These are phyloP conservation scores for Ophiostoma perfectum DNA, from an alignment of 2,329 filamentous ascomycete species.

Conservation along the genomic window DNA sequence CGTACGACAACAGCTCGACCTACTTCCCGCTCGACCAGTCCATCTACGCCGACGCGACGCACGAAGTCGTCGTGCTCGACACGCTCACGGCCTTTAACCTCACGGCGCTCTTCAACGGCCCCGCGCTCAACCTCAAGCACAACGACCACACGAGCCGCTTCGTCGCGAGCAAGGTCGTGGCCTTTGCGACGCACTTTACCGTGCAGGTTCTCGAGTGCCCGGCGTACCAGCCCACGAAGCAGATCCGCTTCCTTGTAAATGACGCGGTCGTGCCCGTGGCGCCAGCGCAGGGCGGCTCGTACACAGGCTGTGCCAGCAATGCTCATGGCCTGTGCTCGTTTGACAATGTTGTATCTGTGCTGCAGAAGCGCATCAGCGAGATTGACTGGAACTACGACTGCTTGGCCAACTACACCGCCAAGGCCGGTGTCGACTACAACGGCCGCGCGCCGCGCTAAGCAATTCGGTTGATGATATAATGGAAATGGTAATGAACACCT, in stretches of 20 bases:
- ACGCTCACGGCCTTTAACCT: neutral
- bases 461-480: neutral
- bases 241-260: conserved; percentile 4
- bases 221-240: conserved; percentile 7
- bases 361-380: neutral
- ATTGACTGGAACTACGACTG: conserved; percentile 10
- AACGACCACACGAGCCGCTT: conserved; percentile 3
- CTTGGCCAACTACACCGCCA: conserved; percentile 8
- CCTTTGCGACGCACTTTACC: conserved; percentile 8
- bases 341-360: neutral
- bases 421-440: neutral
- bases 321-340: neutral
- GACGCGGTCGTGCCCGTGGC: neutral
- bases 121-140: conserved; percentile 8
- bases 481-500: neutral
- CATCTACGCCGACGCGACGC: conserved; percentile 9
- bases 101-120: neutral
- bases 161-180: neutral
- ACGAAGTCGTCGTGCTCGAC: neutral
- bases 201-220: conserved; percentile 7
- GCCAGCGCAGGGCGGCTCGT: conserved; percentile 1
- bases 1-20: conserved; percentile 4
- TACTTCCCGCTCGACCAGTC: conserved; percentile 6
- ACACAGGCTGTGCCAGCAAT: neutral
- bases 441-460: neutral